These are phyloP conservation scores for Ensete ventricosum DNA, from an alignment of 176 grass and related monocot species.

Conservation along the genomic window DNA sequence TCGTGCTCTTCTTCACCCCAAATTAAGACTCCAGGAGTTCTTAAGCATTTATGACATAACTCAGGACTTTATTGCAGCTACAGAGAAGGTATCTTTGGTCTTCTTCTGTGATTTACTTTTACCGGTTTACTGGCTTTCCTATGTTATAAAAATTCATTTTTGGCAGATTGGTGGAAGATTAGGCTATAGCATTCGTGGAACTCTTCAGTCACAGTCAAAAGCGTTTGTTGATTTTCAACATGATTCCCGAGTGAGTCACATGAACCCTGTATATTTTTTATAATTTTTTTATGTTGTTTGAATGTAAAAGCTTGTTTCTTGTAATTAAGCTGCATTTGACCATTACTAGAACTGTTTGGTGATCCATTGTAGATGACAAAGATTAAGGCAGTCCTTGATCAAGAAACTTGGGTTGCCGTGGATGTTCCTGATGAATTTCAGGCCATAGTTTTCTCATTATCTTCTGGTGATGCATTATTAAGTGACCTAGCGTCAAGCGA, in stretches of 20 bases:
- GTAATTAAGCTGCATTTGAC: neutral
- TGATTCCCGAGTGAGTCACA: constrained; percentile 62
- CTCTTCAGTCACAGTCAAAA: constrained; percentile 88
- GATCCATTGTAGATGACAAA: constrained; percentile 68
- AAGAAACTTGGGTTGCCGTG: constrained; percentile 89
- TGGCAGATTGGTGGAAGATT: constrained; percentile 90
- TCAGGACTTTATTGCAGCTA: constrained; percentile 78
- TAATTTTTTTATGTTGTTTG: neutral
- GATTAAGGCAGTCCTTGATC: constrained; percentile 98
- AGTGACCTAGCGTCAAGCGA: constrained; percentile 44
- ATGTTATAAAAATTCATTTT: constrained; percentile 4
- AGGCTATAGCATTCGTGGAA: constrained; percentile 95
- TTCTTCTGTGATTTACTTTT: constrained; percentile 1
- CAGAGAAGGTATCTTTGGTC: constrained; percentile 67
- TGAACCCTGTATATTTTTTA: neutral
- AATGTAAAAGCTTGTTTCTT: neutral
- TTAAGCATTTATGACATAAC: constrained; percentile 93
- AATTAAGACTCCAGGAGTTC: constrained; percentile 89
- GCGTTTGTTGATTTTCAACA: constrained; percentile 98
- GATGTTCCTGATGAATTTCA: constrained; percentile 97
- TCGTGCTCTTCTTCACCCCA: constrained; percentile 90
- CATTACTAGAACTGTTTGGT: neutral
- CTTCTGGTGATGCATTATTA: constrained; percentile 54
- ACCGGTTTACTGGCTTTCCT: neutral
- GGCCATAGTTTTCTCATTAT: constrained; percentile 75